Evolutionary conservation across 305 asterid genomes (phyloP).

Genomic region (Plantago lanceolata): DNA sequence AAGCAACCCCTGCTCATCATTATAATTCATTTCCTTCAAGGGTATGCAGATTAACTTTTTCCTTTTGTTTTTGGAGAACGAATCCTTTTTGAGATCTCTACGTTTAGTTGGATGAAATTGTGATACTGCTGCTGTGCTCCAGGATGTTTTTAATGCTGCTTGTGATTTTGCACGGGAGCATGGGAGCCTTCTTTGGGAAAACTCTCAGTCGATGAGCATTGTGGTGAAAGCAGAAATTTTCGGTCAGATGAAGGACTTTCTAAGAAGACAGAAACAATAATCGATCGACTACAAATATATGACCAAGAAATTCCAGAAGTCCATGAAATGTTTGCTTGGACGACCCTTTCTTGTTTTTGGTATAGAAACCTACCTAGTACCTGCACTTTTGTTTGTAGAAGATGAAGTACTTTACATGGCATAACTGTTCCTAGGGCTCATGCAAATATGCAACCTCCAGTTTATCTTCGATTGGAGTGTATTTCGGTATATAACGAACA

Average conservation of each 20-base stretch:
- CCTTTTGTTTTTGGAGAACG: neutral
- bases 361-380: no score
- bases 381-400: no score
- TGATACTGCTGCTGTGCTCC: slow-evolving; percentile 19
- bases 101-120: neutral
- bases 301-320: no score
- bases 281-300: no score
- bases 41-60: slow-evolving; percentile 32
- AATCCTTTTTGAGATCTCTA: neutral
- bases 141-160: slow-evolving; percentile 83
- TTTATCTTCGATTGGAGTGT: no score
- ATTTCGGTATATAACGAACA: no score
- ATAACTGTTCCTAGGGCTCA: no score
- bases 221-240: slow-evolving; percentile 76
- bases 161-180: slow-evolving; percentile 85
- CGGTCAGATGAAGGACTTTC: slow-evolving; percentile 74
- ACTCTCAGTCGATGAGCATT: slow-evolving; percentile 65
- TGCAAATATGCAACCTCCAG: no score
- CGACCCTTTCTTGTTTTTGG: no score
- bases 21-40: slow-evolving; percentile 82
- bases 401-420: no score
- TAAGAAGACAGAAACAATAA: slow-evolving; percentile 61
- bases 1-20: slow-evolving; percentile 58
- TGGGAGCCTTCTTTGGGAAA: slow-evolving; percentile 76
- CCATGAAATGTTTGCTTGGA: no score